These are phyloP conservation scores for Plasmodium ovale DNA, from an alignment of 169 alveolate species.

Conservation along the genomic window DNA sequence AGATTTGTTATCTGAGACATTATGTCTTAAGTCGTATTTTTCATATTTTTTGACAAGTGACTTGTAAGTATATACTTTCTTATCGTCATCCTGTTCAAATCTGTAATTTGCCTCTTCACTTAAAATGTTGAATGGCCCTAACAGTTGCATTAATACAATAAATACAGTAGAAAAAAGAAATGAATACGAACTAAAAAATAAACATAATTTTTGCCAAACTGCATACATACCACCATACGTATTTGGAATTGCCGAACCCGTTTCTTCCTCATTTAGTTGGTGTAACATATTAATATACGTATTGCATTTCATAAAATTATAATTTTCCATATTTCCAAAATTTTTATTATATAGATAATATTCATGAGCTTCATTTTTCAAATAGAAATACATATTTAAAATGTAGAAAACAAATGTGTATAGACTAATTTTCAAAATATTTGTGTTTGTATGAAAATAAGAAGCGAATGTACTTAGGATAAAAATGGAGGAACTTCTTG, in stretches of 20 bases:
- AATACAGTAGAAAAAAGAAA: constrained; percentile 67
- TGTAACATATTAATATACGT: constrained; percentile 55
- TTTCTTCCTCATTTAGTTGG: not conserved
- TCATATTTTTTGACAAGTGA: constrained; percentile 56
- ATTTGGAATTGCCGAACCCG: not conserved
- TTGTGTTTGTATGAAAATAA: constrained; percentile 54
- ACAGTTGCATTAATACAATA: constrained; percentile 65
- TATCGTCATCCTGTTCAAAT: not conserved
- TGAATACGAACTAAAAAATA: constrained; percentile 63
- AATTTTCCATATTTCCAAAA: not conserved
- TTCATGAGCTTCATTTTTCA: constrained; percentile 70
- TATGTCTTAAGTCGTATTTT: not conserved
- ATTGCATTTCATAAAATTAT: constrained; percentile 60
- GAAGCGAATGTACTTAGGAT: constrained; percentile 73
- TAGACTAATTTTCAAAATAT: constrained; percentile 37
- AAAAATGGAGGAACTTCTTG: constrained; percentile 70
- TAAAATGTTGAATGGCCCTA: constrained; percentile 55
- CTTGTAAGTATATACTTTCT: constrained; percentile 41
- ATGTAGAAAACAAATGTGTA: constrained; percentile 53
- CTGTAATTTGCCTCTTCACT: not conserved
- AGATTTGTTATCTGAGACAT: not conserved
- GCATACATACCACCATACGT: constrained; percentile 1
- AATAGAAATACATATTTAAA: constrained; percentile 59
- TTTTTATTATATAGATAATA: constrained; percentile 15
- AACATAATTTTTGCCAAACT: constrained; percentile 71